Evolutionary conservation across 2,329 filamentous ascomycete genomes (phyloP).

Genomic region (Lasiodiplodia theobromae): DNA sequence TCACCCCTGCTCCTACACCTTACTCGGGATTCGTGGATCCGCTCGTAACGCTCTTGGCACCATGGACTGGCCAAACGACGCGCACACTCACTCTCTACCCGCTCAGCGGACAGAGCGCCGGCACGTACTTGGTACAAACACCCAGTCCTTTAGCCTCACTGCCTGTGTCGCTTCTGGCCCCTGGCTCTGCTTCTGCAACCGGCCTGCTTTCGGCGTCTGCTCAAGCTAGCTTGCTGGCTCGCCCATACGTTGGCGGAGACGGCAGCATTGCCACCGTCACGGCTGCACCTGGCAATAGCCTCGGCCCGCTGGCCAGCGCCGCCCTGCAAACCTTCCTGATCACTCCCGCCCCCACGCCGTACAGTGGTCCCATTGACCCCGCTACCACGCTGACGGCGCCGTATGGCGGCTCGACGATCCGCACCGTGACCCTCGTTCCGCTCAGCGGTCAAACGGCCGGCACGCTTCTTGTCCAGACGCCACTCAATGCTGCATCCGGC

Average conservation of each 20-base stretch:
- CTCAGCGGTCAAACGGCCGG: background rate
- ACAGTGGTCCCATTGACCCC: background rate
- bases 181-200: too few species aligned
- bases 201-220: too few species aligned
- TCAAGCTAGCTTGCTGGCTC: too few species aligned
- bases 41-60: background rate
- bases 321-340: background rate
- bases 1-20: background rate
- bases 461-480: background rate
- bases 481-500: background rate
- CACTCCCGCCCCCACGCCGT: background rate
- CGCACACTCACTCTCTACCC: background rate
- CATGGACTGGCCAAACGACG: background rate
- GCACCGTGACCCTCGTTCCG: background rate
- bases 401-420: background rate
- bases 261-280: constrained; percentile 46
- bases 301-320: background rate
- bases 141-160: background rate
- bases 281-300: background rate
- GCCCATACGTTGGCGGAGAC: background rate
- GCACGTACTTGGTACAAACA: background rate
- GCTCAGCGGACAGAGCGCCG: background rate
- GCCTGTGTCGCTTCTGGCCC: too few species aligned
- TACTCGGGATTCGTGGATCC: background rate
- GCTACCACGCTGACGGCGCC: background rate